Base-by-base conservation (phyloP, 495 filamentous ascomycete genomes). In the Hamigera avellanea region DNA sequence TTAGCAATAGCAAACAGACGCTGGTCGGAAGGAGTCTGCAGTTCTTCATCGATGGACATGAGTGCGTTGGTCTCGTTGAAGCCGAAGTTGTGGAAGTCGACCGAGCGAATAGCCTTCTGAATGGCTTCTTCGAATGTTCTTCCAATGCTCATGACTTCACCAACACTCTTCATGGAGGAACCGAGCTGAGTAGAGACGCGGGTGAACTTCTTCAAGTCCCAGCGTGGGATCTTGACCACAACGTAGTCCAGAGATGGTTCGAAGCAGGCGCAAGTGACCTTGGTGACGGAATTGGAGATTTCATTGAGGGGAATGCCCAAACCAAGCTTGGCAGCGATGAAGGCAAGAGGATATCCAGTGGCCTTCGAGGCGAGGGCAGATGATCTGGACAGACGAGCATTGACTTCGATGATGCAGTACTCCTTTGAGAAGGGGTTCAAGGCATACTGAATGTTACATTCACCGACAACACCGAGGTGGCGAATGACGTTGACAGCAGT, bases 111-210 rank as follows among this genome's bases (percentile, higher is more conserved):
- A 16, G 91, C 91, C 56, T 98, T 98, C 53, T 98, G 91, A 25
- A 98, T 95, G 10, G 91, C 91, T 62, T 98, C 91, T 59, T 98
- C 91, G 40, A 98, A 98, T 0, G 86, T 93, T 43, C 91, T 69
- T 39, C 91, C 91, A 50, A 98, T 95, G 49, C 82, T 87, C 91
- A 98, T 96, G 38, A 98, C 91, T 56, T 98, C 91, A 49, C 91
- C 91, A 30, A 98, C 87, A 70, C 86, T 93, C 82, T 98, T 98
- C 91, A 98, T 98, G 10, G 91, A 95, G 6, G 91, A 96, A 23
- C 83, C 86, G 6, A 98, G 78, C 60, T 87, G 77, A 2, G 86
- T 95, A 6, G 89, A 95, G 14, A 96, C 91, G 37, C 91, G 80
- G 18, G 83, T 89, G 62, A 98, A 98, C 61, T 98, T 98, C 70